phyloP scores from a whole-genome alignment of 2,329 filamentous ascomycete genomes.

The Exserohilum turcica region DNA sequence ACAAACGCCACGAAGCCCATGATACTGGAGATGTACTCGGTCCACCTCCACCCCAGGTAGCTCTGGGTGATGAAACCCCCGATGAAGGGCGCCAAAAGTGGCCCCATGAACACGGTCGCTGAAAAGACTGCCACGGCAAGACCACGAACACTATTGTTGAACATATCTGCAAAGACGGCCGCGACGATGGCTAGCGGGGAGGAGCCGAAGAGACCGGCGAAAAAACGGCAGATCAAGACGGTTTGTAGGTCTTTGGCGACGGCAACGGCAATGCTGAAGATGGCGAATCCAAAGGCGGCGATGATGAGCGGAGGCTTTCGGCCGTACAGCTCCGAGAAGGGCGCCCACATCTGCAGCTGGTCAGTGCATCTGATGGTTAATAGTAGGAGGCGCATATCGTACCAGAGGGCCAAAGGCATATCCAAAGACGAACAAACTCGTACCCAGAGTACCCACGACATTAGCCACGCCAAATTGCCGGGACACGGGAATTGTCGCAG shows the following conservation, averaged over 20 bases:
- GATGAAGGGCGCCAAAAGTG: constrained; percentile 59
- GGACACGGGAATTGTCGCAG: constrained; percentile 38
- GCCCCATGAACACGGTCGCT: constrained; percentile 57
- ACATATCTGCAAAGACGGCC: constrained; percentile 63
- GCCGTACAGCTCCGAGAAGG: constrained; percentile 59
- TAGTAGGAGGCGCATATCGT: background rate
- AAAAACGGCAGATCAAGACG: constrained; percentile 59
- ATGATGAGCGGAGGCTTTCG: constrained; percentile 57
- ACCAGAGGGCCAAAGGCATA: constrained; percentile 48
- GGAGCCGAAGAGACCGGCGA: constrained; percentile 60
- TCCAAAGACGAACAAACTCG: constrained; percentile 44
- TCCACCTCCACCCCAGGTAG: constrained; percentile 61
- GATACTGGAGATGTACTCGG: constrained; percentile 59
- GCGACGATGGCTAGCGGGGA: constrained; percentile 58
- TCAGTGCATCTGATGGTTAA: background rate
- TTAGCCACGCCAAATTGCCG: constrained; percentile 36
- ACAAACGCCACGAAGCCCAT: constrained; percentile 60
- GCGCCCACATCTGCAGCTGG: constrained; percentile 50
- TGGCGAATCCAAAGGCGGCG: constrained; percentile 56
- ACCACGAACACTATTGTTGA: constrained; percentile 53
- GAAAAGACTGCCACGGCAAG: constrained; percentile 57
- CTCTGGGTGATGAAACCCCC: constrained; percentile 59
- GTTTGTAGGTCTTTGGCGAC: constrained; percentile 60
- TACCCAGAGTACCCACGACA: constrained; percentile 43
- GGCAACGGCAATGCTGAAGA: constrained; percentile 58